Conservation (phyloP, 129 eudicot species). For the Flaveria ramosissima region DNA sequence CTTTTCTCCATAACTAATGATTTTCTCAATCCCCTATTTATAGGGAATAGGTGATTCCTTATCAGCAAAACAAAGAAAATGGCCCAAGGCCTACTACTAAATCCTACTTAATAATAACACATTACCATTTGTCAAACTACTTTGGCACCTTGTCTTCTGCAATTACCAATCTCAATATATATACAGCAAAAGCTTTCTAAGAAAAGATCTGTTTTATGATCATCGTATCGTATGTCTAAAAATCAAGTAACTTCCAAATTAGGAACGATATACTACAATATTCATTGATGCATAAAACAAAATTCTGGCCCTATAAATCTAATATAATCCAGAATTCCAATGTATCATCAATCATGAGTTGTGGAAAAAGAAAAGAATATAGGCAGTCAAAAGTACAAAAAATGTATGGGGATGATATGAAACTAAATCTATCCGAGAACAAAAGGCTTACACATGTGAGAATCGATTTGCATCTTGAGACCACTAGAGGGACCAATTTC, state of each 20-base stretch:
- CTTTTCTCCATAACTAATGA: neutral
- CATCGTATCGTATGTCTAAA: neutral
- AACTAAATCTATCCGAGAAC: conserved; percentile 26
- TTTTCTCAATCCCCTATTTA: neutral
- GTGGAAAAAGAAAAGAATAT: conserved; percentile 28
- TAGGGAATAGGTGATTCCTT: neutral
- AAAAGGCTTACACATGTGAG: conserved; percentile 29
- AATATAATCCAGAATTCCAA: conserved; percentile 19
- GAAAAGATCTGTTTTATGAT: neutral
- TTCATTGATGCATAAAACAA: conserved; percentile 11
- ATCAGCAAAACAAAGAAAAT: neutral
- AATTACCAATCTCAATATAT: neutral
- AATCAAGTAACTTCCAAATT: neutral
- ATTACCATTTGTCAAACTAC: neutral
- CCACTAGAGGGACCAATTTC: conserved; percentile 40
- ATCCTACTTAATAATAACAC: neutral
- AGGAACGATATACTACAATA: neutral
- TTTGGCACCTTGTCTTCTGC: neutral
- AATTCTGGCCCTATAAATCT: conserved; percentile 2
- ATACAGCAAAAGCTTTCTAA: neutral
- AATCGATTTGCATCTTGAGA: conserved; percentile 36
- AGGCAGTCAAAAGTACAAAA: conserved; percentile 38
- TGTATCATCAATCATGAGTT: conserved; percentile 35
- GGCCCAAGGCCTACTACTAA: neutral
- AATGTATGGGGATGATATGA: conserved; percentile 27